Base-by-base conservation (phyloP, 225 moss, liverwort and hornwort species). In the Marchantia polymorpha region DNA sequence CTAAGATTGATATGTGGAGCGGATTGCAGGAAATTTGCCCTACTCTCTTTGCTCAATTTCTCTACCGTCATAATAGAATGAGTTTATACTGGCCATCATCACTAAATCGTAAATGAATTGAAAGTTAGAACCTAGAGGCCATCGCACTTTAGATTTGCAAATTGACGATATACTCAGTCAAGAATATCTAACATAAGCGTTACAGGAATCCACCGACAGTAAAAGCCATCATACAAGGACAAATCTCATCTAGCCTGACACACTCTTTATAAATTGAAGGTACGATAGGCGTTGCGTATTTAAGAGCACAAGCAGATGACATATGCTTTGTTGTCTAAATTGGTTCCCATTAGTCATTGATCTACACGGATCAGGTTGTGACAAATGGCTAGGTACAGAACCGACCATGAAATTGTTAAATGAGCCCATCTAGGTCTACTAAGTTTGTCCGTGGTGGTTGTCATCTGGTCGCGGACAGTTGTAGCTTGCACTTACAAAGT, bases 141-240 rank as follows among this genome's bases (percentile, higher is more conserved):
- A 73, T 81, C 77, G 71, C 76, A 79, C 22, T 83, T 61, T 75
- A 51, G 79, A 60, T 80, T 80, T 83, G 69, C 79, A 56, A 26
- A 80, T 55, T 78, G 78, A 84, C 27, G 29, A 49, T 30, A 55
- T 51, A 54, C 65, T 72, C 49, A 7, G 12, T 23, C 61, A 58
- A n/a, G 29, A 15, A n/a, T 53, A 13, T 66, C 4, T 15, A 64
- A 23, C n/a, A 72, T 0, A 48, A 26, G 46, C 27, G 63, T 7
- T 48, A 13, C 39, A 29, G 30, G 6, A 15, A 58, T 66, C 27
- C 25, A 14, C 25, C 17, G 26, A 51, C 39, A 75, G 66, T 8
- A 73, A 52, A 27, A 26, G 26, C 23, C 22, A 15, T 73, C 26
- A 2, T 22, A 20, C 56, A 39, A 26, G 75, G 27, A 53, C 10